Percentiles rank a stretch among this genome's conserved stretches.
Conservation (phyloP, 768 basidiomycete species). For the Butyriboletus loyo region DNA sequence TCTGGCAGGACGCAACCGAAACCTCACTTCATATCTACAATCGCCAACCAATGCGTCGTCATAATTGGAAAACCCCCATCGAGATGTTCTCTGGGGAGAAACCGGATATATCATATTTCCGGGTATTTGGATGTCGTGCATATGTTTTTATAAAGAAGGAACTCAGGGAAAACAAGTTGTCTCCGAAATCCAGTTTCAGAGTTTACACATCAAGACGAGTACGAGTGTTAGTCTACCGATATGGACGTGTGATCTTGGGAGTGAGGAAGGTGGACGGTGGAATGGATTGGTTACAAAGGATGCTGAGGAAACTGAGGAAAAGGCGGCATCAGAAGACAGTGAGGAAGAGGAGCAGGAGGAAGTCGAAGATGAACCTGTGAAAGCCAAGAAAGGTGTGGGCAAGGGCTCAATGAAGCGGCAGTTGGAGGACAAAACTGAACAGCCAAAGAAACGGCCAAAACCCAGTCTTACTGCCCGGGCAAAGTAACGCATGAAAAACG, state of each 20-base stretch:
- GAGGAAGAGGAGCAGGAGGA: neutral
- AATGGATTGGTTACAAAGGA: constrained; percentile 20
- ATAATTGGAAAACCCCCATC: no score
- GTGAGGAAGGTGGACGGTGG: constrained; percentile 34
- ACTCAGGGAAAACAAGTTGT: no score
- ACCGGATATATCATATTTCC: no score
- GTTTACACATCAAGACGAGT: constrained; percentile 86
- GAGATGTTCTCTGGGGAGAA: no score
- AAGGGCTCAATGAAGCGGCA: constrained; percentile 9
- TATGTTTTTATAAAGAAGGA: no score
- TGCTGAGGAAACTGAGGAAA: constrained; percentile 2
- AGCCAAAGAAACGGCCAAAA: constrained; percentile 17
- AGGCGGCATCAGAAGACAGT: neutral
- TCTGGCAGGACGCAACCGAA: no score
- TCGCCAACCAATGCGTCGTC: no score
- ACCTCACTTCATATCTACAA: no score
- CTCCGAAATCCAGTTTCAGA: no score
- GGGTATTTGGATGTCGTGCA: no score
- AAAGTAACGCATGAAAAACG: neutral
- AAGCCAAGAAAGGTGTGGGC: neutral
- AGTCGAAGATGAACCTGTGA: neutral
- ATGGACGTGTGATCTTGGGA: constrained; percentile 78
- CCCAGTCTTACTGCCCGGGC: neutral
- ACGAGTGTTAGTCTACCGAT: constrained; percentile 84
- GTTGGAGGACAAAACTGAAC: constrained; percentile 8